Base-by-base conservation (phyloP, 2,329 filamentous ascomycete species). In the Aspergillus tamarii region DNA sequence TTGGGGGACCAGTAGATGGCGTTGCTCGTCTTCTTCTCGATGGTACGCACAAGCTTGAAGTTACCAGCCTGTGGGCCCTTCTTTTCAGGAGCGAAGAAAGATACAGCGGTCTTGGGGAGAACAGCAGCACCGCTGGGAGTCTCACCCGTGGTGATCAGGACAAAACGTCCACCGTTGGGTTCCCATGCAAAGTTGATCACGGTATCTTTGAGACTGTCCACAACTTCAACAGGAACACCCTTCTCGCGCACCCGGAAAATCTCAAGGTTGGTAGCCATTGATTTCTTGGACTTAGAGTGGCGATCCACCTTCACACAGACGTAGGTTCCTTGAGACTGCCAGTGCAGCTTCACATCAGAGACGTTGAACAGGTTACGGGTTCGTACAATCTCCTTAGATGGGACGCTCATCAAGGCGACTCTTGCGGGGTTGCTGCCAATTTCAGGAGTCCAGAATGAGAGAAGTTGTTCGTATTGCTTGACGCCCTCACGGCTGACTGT, bases 161-260 rank as follows among this genome's bases (percentile, higher is more conserved):
- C 93, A 78, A 99, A 99, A 45, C 95, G 90, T 79, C 96, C 94
- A 66, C 95, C 95, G 84, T 97, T 97, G 67, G 95, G 95, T 77
- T 99, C 95, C 95, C 95, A 99, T 11, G 95, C 93, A 77, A 99
- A 99, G 85, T 99, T 99, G 83, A 99, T 96, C 72, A 99, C 95
- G 1, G 94, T 97, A 75, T 98, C 95, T 83, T 98, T 98, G 82
- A 99, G 91, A 60, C 91, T 93, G 80, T 99, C 95, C 58, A 99
- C 93, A 62, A 98, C 95, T 80, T 99, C 95, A 60, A 99, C 94
- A 1, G 95, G 95, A 2, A 99, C 95, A 70, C 95, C 94, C 87
- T 99, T 99, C 81, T 99, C 95, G 78, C 88, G 90, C 72, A 99
- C 88, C 65, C 95, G 92, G 90, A 99, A 99, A 76, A 99, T 98